Percentiles rank a stretch among this genome's conserved stretches.
Conservation (phyloP, 1,284 basidiomycete genomes). For the Ceratobasidium sp. region DNA sequence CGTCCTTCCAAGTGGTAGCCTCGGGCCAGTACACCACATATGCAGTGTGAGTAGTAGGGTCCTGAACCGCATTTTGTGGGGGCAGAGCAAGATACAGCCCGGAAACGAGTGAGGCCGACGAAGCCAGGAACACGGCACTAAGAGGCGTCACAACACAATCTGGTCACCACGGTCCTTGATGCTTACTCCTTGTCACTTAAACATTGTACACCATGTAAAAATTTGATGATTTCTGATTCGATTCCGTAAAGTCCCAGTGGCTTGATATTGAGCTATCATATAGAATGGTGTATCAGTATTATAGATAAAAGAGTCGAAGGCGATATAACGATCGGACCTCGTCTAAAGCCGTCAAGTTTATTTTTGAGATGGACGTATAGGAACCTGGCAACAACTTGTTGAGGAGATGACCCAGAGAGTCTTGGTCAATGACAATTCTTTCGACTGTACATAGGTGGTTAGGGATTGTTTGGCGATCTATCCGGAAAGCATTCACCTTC, state of each 20-base stretch:
- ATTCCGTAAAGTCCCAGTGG: constrained; percentile 69
- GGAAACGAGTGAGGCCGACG: background rate
- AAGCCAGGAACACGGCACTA: constrained; percentile 48
- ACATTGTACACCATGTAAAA: constrained; percentile 52
- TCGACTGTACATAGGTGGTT: background rate
- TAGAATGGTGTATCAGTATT: constrained; percentile 52
- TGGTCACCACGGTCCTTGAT: constrained; percentile 24
- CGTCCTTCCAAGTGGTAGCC: constrained; percentile 48
- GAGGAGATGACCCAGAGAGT: constrained; percentile 29
- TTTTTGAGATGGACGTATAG: constrained; percentile 18
- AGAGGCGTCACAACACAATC: constrained; percentile 49
- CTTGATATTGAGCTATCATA: constrained; percentile 54
- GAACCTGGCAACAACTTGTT: constrained; percentile 36
- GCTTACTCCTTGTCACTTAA: constrained; percentile 30
- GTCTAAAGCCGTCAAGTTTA: constrained; percentile 62
- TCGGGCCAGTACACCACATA: constrained; percentile 72
- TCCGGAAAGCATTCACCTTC: constrained; percentile 22
- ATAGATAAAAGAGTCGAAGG: background rate
- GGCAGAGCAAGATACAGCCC: constrained; percentile 19
- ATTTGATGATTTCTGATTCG: constrained; percentile 61
- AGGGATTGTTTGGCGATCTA: background rate
- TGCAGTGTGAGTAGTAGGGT: constrained; percentile 46
- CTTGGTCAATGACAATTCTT: constrained; percentile 44
- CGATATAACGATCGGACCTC: background rate
- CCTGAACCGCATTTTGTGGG: background rate